Evolutionary conservation across 2,329 filamentous ascomycete genomes (phyloP).

Genomic region (Fusarium odoratissimum): DNA sequence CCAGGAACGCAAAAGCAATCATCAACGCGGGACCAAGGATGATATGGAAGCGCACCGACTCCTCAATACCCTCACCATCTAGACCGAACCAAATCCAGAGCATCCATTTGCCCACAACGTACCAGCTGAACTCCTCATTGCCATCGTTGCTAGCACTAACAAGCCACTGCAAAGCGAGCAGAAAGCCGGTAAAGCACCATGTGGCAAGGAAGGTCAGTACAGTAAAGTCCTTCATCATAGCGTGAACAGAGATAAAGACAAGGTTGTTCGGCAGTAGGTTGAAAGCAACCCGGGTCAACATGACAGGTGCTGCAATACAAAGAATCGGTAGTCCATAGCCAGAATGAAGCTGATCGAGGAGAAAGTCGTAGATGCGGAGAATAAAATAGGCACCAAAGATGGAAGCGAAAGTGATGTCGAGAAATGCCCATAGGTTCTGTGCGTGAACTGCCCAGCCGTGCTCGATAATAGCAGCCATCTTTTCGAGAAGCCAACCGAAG

Average conservation of each 20-base stretch:
- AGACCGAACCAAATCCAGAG: slow-evolving; percentile 84
- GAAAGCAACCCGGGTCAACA: slow-evolving; percentile 77
- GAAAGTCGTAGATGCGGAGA: slow-evolving; percentile 68
- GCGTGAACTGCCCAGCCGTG: slow-evolving; percentile 76
- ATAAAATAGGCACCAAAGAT: slow-evolving; percentile 72
- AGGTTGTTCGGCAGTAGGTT: slow-evolving; percentile 80
- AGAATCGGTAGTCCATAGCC: slow-evolving; percentile 73
- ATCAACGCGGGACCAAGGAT: slow-evolving; percentile 76
- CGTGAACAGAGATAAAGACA: slow-evolving; percentile 77
- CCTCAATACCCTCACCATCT: slow-evolving; percentile 68
- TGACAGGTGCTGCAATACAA: slow-evolving; percentile 74
- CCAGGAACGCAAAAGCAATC: slow-evolving; percentile 78
- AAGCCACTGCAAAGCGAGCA: slow-evolving; percentile 77
- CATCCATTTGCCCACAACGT: slow-evolving; percentile 79
- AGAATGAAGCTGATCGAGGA: slow-evolving; percentile 57
- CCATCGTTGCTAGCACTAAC: slow-evolving; percentile 46
- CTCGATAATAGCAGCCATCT: slow-evolving; percentile 73
- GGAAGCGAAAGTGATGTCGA: slow-evolving; percentile 74
- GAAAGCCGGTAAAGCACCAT: slow-evolving; percentile 78
- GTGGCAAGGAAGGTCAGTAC: slow-evolving; percentile 73
- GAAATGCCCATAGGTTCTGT: slow-evolving; percentile 80
- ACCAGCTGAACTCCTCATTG: slow-evolving; percentile 52
- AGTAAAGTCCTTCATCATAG: slow-evolving; percentile 80
- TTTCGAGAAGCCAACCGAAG: slow-evolving; percentile 75
- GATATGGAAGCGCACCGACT: slow-evolving; percentile 70